These are phyloP conservation scores for Arthroderma sp. DNA, from an alignment of 2,329 filamentous ascomycete species.

Conservation along the genomic window DNA sequence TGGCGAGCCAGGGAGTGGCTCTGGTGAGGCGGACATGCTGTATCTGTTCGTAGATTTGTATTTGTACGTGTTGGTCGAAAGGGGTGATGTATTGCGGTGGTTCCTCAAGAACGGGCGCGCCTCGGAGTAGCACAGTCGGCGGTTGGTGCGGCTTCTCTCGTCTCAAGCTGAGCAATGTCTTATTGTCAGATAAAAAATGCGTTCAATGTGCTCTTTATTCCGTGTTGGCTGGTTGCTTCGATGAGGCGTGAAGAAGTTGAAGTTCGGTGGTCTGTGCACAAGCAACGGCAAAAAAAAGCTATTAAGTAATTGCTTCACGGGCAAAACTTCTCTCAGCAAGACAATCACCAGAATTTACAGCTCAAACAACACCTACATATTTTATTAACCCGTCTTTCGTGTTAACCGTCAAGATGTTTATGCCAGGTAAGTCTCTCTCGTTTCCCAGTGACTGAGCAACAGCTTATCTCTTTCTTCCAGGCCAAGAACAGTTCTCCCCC, in stretches of 20 bases:
- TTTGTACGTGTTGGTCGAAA: neutral
- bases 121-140: too few species aligned
- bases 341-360: neutral
- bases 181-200: neutral
- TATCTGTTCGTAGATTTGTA: neutral
- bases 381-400: neutral
- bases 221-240: neutral
- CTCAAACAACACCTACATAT: neutral
- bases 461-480: constrained; percentile 12
- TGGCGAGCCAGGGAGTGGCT: constrained; percentile 12
- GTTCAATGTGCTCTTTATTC: too few species aligned
- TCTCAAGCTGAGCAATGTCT: too few species aligned
- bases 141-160: too few species aligned
- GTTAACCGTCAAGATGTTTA: constrained; percentile 11
- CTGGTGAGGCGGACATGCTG: constrained; percentile 28
- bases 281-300: too few species aligned
- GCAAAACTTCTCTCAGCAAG: neutral
- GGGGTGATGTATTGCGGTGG: neutral
- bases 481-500: constrained; percentile 33
- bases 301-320: too few species aligned
- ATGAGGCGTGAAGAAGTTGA: constrained; percentile 1
- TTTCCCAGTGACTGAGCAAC: neutral
- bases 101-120: too few species aligned
- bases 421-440: constrained; percentile 10
- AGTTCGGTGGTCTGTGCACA: constrained; percentile 1